Percentiles rank a stretch among this genome's conserved stretches.
These are phyloP conservation scores for Zygotorulaspora mrakii DNA, from an alignment of 1,139 yeast species.

Conservation along the genomic window DNA sequence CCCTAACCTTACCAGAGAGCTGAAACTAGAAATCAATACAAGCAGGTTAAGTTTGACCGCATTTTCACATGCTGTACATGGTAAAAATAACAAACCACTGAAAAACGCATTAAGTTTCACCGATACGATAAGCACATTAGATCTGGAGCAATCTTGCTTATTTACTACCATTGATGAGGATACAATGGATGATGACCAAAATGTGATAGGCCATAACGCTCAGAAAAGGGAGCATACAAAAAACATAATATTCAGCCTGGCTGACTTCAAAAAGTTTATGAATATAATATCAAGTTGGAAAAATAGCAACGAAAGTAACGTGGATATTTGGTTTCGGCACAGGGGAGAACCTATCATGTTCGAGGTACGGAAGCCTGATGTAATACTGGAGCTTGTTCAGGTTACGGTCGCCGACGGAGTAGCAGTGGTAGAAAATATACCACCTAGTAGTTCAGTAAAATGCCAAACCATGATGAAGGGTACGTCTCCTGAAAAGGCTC, in stretches of 20 bases:
- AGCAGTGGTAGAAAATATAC: slow-evolving; percentile 7
- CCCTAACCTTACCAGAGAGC: slow-evolving; percentile 50
- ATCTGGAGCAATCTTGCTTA: slow-evolving; percentile 39
- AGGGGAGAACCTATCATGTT: slow-evolving; percentile 56
- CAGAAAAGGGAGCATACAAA: slow-evolving; percentile 22
- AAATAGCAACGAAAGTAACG: slow-evolving; percentile 32
- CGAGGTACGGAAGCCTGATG: slow-evolving; percentile 35
- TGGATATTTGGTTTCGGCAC: slow-evolving; percentile 47
- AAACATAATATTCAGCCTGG: slow-evolving; percentile 42
- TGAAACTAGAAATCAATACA: slow-evolving; percentile 46
- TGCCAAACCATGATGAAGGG: slow-evolving; percentile 8
- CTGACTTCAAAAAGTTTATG: slow-evolving; percentile 52
- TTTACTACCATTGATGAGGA: slow-evolving; percentile 26
- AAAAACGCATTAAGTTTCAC: slow-evolving; percentile 57
- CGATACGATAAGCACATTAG: slow-evolving; percentile 48
- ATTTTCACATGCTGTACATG: slow-evolving; percentile 47
- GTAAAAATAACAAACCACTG: slow-evolving; percentile 50
- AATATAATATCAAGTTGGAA: slow-evolving; percentile 36
- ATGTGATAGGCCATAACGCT: slow-evolving; percentile 28
- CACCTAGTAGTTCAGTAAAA: slow-evolving; percentile 4
- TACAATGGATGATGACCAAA: slow-evolving; percentile 6
- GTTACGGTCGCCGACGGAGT: slow-evolving; percentile 41
- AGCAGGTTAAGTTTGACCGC: slow-evolving; percentile 49
- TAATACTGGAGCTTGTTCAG: slow-evolving; percentile 41
- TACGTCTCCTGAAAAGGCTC: slow-evolving; percentile 18